Evolutionary conservation across 2,329 filamentous ascomycete species (phyloP), one percentile per base, ranked within the genome.

Genomic region (Endothia cerciana): DNA sequence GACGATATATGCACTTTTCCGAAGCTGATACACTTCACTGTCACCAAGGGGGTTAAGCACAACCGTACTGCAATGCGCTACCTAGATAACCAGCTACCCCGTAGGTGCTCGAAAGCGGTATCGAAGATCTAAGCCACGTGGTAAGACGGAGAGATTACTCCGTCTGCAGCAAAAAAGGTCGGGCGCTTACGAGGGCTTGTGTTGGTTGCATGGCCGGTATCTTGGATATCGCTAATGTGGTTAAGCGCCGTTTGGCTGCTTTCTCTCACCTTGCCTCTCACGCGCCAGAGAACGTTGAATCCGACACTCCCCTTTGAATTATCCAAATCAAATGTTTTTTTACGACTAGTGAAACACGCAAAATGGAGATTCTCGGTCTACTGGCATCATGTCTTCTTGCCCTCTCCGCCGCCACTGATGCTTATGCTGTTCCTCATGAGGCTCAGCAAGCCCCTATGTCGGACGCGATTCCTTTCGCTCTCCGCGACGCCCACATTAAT

Each of bases 401-500:
- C 15, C 10, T 59, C 13, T 28, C n/a, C 6, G 17, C 2, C 28
- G 25, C 22, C 40, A 4, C 25, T 15, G 38, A 19, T 4, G 25
- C 57, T 11, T 15, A 45, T 10, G 22, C 19, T 17, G 5, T 41
- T 13, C 36, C 38, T 28, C 33, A 59, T 25, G 25, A 59, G 11
- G 38, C 15, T 13, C 19, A 63, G 8, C 61, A 63, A 45, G 38
- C 41, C 1, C 61, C 61, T 28, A 17, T 56, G 17, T 28, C 49
- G 5, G 25, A 33, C 45, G 4, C 45, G 2, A 19, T 57, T 22
- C 63, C 63, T 11, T 65, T 51, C 33, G 38, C 41, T 8, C 53
- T 65, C 19, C 66, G 66, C 36, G 59, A 65, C 43, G 66, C 66
- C 47, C 60, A 56, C 11, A 36, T 63, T 17, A 60, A 57, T n/a